Percentiles rank a stretch among this genome's conserved stretches.
phyloP scores from a whole-genome alignment of 1,284 basidiomycete genomes.

The Vanrija sp. region DNA sequence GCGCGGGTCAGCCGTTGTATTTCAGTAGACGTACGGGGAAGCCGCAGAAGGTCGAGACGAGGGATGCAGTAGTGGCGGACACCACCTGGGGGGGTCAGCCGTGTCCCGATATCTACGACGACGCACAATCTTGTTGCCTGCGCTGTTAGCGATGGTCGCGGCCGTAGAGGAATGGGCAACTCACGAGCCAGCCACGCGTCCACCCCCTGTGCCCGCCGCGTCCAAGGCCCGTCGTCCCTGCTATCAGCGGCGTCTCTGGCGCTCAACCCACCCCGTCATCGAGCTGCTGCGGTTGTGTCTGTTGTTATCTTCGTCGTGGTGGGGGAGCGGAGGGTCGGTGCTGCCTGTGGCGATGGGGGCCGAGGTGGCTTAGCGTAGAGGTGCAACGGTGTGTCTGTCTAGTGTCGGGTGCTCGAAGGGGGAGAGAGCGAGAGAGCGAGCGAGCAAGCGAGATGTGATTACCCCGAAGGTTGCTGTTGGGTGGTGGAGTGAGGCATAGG shows the following conservation, averaged over 20 bases:
- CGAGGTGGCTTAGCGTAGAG: too few species aligned
- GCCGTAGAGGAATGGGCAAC: conserved; percentile 6
- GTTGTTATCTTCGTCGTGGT: background rate
- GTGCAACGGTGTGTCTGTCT: too few species aligned
- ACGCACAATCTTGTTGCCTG: conserved; percentile 41
- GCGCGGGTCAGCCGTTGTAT: conserved; percentile 2
- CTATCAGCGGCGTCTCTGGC: conserved; percentile 17
- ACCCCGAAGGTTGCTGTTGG: too few species aligned
- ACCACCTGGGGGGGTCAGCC: conserved; percentile 29
- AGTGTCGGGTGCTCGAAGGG: too few species aligned
- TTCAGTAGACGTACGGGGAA: conserved; percentile 40
- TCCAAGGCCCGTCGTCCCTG: conserved; percentile 26
- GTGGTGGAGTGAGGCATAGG: too few species aligned
- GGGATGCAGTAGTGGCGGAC: conserved; percentile 47
- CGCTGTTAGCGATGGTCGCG: conserved; percentile 1
- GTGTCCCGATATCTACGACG: background rate
- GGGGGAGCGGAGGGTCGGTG: background rate
- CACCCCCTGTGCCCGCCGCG: conserved; percentile 14
- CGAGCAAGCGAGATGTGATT: too few species aligned
- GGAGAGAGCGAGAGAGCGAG: too few species aligned
- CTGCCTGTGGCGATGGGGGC: background rate
- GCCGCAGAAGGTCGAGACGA: conserved; percentile 49
- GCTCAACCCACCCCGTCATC: too few species aligned
- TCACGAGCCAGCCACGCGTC: conserved; percentile 38
- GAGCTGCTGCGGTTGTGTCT: background rate